Conservation (phyloP, 352 stramenopile genomes). For the Phytophthora fragariae region DNA sequence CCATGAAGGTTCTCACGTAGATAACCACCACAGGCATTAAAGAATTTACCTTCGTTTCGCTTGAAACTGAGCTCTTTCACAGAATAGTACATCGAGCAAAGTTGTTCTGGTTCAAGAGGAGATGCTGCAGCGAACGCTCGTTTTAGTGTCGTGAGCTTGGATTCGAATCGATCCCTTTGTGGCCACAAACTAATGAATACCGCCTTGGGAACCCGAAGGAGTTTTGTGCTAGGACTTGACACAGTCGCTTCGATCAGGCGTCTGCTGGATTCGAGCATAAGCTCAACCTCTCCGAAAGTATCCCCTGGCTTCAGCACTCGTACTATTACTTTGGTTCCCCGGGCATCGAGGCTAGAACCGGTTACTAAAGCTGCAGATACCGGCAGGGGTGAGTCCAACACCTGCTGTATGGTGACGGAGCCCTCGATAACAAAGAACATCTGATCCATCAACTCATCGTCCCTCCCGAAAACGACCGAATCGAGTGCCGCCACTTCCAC, state of each 20-base stretch:
- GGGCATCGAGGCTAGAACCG: constrained; percentile 4
- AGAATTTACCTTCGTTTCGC: constrained; percentile 47
- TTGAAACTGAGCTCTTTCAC: constrained; percentile 42
- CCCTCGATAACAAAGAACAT: constrained; percentile 55
- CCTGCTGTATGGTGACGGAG: constrained; percentile 46
- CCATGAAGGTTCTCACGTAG: not conserved
- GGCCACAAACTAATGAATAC: constrained; percentile 50
- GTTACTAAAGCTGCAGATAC: not conserved
- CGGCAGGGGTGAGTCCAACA: not conserved
- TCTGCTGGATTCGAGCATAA: constrained; percentile 32
- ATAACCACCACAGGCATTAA: not conserved
- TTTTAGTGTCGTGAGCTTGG: constrained; percentile 46
- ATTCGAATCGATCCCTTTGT: constrained; percentile 27
- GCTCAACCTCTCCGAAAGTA: constrained; percentile 63
- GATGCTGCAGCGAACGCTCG: constrained; percentile 40
- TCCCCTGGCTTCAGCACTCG: constrained; percentile 39
- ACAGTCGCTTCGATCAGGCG: constrained; percentile 45
- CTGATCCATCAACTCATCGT: constrained; percentile 32
- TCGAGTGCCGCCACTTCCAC: constrained; percentile 43
- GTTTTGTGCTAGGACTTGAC: constrained; percentile 30
- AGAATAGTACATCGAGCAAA: constrained; percentile 59
- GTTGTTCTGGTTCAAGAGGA: constrained; percentile 47
- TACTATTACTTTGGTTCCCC: constrained; percentile 36
- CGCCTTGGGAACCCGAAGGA: constrained; percentile 47
- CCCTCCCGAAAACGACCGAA: constrained; percentile 42